Conservation (phyloP, 1,284 basidiomycete genomes). For the Exobasidium rhododendri region DNA sequence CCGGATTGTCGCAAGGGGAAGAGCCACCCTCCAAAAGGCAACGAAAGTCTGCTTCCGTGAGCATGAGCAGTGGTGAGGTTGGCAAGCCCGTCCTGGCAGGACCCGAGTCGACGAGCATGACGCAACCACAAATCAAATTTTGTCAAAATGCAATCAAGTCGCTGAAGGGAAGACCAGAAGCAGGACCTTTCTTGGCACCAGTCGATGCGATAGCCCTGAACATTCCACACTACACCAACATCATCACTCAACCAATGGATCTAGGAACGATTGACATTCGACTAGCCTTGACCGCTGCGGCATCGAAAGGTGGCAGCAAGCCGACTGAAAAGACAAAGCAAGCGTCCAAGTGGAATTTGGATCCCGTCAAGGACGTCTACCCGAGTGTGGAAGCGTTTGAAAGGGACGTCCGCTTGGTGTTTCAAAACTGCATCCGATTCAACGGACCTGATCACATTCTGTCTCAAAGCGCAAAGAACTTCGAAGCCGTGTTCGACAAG, state of each 20-base stretch:
- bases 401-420: constrained; percentile 61
- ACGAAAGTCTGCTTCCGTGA: not conserved
- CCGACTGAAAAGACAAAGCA: constrained; percentile 46
- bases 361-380: constrained; percentile 41
- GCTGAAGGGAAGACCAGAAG: constrained; percentile 82
- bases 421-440: constrained; percentile 83
- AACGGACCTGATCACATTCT: constrained; percentile 84
- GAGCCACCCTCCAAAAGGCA: not conserved
- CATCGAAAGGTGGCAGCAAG: constrained; percentile 32
- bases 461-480: constrained; percentile 70
- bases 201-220: constrained; percentile 86
- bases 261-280: constrained; percentile 90
- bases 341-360: constrained; percentile 30
- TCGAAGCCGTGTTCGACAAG: constrained; percentile 84
- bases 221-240: constrained; percentile 83
- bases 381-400: constrained; percentile 36
- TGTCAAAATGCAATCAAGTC: constrained; percentile 73
- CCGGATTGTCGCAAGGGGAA: not conserved
- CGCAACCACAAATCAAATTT: constrained; percentile 71
- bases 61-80: not conserved
- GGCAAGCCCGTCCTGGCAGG: constrained; percentile 6
- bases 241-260: constrained; percentile 92
- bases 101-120: constrained; percentile 19
- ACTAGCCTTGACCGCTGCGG: constrained; percentile 49
- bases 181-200: constrained; percentile 75